Conservation (phyloP, 192 early-diverging fungal species). For the Umbelopsis sp. region DNA sequence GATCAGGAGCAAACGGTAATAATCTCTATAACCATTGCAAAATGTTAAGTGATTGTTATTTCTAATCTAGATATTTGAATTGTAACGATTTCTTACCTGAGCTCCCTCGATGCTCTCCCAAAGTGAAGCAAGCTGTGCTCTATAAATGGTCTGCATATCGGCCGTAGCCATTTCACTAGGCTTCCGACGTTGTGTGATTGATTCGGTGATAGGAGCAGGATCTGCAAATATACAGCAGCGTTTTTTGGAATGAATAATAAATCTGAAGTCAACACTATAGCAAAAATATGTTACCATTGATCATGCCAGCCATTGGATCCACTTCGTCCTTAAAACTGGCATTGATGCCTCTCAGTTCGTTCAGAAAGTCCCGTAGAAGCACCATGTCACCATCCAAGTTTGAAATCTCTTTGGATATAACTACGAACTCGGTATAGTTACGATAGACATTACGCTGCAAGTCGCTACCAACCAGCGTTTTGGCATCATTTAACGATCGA, state of each 20-base stretch:
- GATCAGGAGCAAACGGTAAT: conserved; percentile 67
- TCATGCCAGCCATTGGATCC: conserved; percentile 1
- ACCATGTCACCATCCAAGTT: conserved; percentile 80
- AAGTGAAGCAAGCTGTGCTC: conserved; percentile 55
- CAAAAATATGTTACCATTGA: neutral
- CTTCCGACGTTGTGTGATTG: conserved; percentile 27
- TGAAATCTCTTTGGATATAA: conserved; percentile 83
- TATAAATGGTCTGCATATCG: conserved; percentile 54
- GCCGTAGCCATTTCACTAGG: conserved; percentile 35
- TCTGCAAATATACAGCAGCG: neutral
- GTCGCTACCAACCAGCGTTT: conserved; percentile 66
- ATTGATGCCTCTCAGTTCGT: conserved; percentile 60
- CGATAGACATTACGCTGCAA: conserved; percentile 82
- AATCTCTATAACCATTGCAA: conserved; percentile 49
- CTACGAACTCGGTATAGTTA: conserved; percentile 86
- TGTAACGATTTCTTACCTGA: conserved; percentile 39
- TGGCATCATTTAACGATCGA: conserved; percentile 60
- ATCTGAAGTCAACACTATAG: neutral
- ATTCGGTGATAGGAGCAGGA: conserved; percentile 16
- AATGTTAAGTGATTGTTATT: neutral
- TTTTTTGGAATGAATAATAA: neutral
- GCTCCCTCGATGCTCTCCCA: conserved; percentile 65
- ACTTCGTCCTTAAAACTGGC: conserved; percentile 43
- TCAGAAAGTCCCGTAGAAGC: conserved; percentile 62
- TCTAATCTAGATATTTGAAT: neutral